phyloP scores from a whole-genome alignment of 2,329 filamentous ascomycete genomes.

The Cladorrhinum sp. region DNA sequence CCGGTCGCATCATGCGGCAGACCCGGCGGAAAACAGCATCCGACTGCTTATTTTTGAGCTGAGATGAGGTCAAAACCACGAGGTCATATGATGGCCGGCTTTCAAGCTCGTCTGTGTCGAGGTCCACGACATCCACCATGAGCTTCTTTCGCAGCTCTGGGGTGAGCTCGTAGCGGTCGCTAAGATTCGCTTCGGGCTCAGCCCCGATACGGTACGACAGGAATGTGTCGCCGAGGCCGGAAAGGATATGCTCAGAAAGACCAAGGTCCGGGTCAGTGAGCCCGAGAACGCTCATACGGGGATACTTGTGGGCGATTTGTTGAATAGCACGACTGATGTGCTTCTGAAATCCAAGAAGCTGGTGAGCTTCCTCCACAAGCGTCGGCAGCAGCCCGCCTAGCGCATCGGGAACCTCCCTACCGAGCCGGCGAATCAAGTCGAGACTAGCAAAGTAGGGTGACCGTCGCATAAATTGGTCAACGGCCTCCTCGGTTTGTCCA shows the following conservation, averaged over 20 bases:
- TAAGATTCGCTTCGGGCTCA: conserved; percentile 23
- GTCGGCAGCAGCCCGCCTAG: conserved; percentile 27
- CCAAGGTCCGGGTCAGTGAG: conserved; percentile 33
- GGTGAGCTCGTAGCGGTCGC: conserved; percentile 14
- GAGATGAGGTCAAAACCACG: conserved; percentile 26
- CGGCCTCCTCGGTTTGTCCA: conserved; percentile 28
- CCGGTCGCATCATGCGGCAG: conserved; percentile 28
- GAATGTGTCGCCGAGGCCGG: conserved; percentile 33
- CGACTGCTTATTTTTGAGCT: conserved; percentile 18
- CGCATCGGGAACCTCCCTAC: conserved; percentile 25
- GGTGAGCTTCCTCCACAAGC: conserved; percentile 32
- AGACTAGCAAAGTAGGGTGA: conserved; percentile 35
- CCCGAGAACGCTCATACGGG: conserved; percentile 39
- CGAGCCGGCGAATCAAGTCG: conserved; percentile 29
- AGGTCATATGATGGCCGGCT: conserved; percentile 29
- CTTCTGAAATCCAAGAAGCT: conserved; percentile 31
- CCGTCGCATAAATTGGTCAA: conserved; percentile 32
- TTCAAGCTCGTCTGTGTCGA: conserved; percentile 14
- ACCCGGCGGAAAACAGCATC: conserved; percentile 19
- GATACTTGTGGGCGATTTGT: conserved; percentile 40
- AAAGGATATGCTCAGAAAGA: conserved; percentile 33
- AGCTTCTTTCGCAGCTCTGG: conserved; percentile 21
- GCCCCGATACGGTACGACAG: conserved; percentile 30
- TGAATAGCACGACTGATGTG: conserved; percentile 35
- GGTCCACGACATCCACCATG: conserved; percentile 23